phyloP scores from a whole-genome alignment of 768 basidiomycete genomes.

The Leccinum longicurvipes region DNA sequence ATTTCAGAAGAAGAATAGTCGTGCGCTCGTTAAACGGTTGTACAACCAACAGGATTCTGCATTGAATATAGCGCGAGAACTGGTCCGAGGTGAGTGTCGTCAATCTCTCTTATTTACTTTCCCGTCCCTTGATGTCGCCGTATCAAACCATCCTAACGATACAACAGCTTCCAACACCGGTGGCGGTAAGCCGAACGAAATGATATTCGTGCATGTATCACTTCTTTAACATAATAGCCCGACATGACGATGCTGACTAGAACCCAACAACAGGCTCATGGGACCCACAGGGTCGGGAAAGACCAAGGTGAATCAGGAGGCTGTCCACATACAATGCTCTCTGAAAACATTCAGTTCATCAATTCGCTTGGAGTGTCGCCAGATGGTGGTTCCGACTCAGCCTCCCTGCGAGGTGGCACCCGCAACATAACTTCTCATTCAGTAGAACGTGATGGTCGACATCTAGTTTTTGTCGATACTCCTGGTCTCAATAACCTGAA shows the following conservation, averaged over 20 bases:
- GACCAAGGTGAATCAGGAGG: not conserved
- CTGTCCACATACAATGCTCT: too few relatives aligned
- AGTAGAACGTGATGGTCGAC: not conserved
- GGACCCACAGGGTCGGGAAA: conserved; percentile 7
- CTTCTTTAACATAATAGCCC: not conserved
- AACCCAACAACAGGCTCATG: not conserved
- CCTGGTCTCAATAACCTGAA: conserved; percentile 4
- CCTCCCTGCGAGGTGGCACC: not conserved
- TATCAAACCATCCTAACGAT: not conserved
- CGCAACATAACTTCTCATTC: not conserved
- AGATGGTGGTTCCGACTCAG: not conserved
- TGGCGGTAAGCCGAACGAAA: not conserved
- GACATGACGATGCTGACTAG: not conserved
- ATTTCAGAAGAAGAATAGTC: not conserved
- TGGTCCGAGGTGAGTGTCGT: not conserved
- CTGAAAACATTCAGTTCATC: conserved; percentile 2
- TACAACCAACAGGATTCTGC: conserved; percentile 1
- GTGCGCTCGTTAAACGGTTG: not conserved
- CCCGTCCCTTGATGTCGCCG: not conserved
- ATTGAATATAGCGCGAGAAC: not conserved
- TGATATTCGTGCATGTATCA: conserved; percentile 2
- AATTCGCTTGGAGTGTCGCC: not conserved
- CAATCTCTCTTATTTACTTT: not conserved
- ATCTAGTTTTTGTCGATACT: conserved; percentile 4
- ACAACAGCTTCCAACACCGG: too few relatives aligned